Base-by-base conservation (phyloP, 2,329 filamentous ascomycete genomes). In the Lachnellula subtilissima region DNA sequence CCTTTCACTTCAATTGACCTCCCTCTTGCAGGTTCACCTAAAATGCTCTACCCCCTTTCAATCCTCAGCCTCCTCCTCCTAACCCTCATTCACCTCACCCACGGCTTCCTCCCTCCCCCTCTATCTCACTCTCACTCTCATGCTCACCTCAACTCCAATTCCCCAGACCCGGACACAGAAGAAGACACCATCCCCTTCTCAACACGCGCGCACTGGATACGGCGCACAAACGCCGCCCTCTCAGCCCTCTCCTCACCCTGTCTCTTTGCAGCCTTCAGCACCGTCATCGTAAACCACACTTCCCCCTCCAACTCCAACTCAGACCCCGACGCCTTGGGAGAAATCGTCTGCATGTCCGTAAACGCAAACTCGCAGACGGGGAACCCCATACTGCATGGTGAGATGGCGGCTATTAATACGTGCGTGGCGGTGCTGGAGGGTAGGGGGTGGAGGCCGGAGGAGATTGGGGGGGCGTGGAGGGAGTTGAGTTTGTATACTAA, bases 251-350 rank as follows among this genome's bases (percentile, higher is more conserved):
- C 62, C 17, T 72, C 70, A 1, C 77, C 79, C 2, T 84, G 80
- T 62, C 78, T 78, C 0, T 81, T 78, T 58, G 74, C 72, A 6
- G 76, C 80, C 5, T 83, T 82, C 64, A 79, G 78, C 3, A 73
- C 75, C 14, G 79, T 75, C 22, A 75, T 83, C 54, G 80, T 83
- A 14, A 83, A 83, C 62, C 80, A 83, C 61, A 81, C 78, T 0
- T 64, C 59, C 46, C 56, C 58, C 1, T 56, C 61, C 22, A 58
- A 67, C 11, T 32, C 36, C 45, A 22, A 19, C 19, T 19, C 19
- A 19, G 19, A 19, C 19, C 19, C 19, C 19, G 19, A 72, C 71
- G 0, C 64, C 23, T 25, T 74, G 0, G 78, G 78, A 2, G 69
- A 76, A 22, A 64, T 79, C 2, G 68, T 82, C 14, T 82, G 79